Conservation (phyloP, 176 grass and related monocot species). For the Puya raimondii region DNA sequence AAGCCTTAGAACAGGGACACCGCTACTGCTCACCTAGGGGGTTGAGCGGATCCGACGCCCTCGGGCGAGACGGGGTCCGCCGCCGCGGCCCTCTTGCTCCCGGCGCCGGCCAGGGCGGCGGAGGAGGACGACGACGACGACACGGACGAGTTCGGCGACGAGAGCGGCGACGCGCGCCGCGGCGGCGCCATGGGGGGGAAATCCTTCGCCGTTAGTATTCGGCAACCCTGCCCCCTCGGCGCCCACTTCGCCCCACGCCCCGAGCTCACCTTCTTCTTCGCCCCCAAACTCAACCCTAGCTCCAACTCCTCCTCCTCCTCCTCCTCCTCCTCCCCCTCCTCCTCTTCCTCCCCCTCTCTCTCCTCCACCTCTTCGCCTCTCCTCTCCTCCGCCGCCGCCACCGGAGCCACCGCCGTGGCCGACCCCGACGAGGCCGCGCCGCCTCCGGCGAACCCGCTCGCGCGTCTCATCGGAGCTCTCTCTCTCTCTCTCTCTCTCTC, state of each 20-base stretch:
- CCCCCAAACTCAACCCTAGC: slow-evolving; percentile 33
- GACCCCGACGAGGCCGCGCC: slow-evolving; percentile 19
- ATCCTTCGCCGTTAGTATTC: slow-evolving; percentile 32
- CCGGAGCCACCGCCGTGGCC: neutral
- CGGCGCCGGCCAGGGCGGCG: neutral
- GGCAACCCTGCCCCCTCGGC: slow-evolving; percentile 16
- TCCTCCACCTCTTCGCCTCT: slow-evolving; percentile 8
- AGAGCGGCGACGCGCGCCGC: slow-evolving; percentile 10
- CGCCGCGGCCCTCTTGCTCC: neutral
- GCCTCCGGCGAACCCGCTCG: slow-evolving; percentile 7
- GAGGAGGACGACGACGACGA: slow-evolving; percentile 26
- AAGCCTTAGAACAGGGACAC: neutral
- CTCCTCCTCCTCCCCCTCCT: neutral
- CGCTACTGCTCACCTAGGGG: slow-evolving; percentile 13
- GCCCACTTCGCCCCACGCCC: neutral
- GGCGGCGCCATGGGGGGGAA: slow-evolving; percentile 3
- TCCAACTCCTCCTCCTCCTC: slow-evolving; percentile 15
- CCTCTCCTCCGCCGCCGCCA: neutral
- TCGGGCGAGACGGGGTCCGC: slow-evolving; percentile 19
- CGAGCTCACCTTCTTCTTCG: slow-evolving; percentile 11
- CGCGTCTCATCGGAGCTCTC: neutral
- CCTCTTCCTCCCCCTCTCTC: slow-evolving; percentile 4
- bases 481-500: neutral
- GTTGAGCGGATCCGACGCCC: slow-evolving; percentile 13
- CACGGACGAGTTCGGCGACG: slow-evolving; percentile 6